phyloP scores from a whole-genome alignment of 2,329 filamentous ascomycete species.

The Botrytis tulipae region DNA sequence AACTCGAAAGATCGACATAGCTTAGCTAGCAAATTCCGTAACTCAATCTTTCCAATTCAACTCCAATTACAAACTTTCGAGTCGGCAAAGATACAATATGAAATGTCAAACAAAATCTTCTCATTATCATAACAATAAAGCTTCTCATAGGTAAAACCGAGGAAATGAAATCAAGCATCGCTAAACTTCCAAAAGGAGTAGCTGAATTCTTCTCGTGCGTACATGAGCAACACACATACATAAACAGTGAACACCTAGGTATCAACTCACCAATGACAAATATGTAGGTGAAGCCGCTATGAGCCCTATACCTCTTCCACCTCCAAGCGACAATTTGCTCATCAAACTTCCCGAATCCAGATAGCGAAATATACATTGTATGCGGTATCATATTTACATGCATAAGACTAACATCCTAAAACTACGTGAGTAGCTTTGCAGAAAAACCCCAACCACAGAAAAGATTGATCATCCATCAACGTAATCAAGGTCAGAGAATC shows the following conservation, averaged over 20 bases:
- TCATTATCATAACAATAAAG: neutral
- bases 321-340: neutral
- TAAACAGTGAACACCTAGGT: neutral
- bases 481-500: neutral
- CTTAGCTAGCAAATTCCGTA: neutral
- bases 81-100: neutral
- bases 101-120: too few relatives aligned
- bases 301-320: neutral
- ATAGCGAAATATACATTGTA: neutral
- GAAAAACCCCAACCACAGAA: accelerated
- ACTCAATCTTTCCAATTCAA: neutral
- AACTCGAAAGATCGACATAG: neutral
- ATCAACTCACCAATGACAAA: neutral
- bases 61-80: neutral
- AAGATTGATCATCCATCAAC: neutral
- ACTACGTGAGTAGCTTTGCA: neutral
- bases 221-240: neutral
- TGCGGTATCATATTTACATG: neutral
- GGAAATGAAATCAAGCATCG: neutral
- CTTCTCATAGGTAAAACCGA: neutral
- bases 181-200: neutral
- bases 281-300: neutral
- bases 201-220: neutral
- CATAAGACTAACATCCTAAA: neutral
- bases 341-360: neutral